Evolutionary conservation across 805 yeast species (phyloP).

Genomic region (Candida sphagnicola): DNA sequence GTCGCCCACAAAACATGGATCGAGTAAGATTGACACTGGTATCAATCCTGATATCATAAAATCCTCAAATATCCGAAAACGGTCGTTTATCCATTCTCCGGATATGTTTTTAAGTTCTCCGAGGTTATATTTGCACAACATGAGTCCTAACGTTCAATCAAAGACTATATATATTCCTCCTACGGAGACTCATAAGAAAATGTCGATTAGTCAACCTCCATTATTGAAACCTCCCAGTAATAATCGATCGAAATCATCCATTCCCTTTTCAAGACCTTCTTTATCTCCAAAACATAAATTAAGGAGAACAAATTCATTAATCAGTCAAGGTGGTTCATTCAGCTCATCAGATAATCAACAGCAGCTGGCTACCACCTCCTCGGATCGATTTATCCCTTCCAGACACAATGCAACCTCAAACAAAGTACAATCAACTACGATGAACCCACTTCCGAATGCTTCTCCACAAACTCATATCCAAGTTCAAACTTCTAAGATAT

Average conservation of each 20-base stretch:
- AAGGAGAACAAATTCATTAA: conserved; percentile 31
- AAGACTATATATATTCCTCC: conserved; percentile 17
- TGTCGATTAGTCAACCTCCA: conserved; percentile 5
- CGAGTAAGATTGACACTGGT: neutral
- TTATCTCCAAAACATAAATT: conserved; percentile 24
- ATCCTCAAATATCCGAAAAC: conserved; percentile 1
- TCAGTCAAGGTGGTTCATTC: conserved; percentile 21
- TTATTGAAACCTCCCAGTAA: conserved; percentile 20
- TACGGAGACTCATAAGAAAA: conserved; percentile 1
- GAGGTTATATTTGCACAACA: conserved; percentile 25
- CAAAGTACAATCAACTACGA: conserved; percentile 28
- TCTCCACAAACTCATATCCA: conserved; percentile 54
- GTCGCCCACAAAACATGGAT: neutral
- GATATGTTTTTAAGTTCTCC: conserved; percentile 8
- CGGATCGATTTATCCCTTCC: conserved; percentile 43
- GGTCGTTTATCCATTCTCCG: conserved; percentile 1
- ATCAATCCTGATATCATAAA: conserved; percentile 2
- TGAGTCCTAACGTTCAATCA: conserved; percentile 34
- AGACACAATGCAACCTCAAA: conserved; percentile 37
- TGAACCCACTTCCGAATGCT: conserved; percentile 40
- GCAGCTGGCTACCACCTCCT: conserved; percentile 18
- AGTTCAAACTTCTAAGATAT: conserved; percentile 52
- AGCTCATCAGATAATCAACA: conserved; percentile 24
- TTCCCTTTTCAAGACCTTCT: conserved; percentile 13
- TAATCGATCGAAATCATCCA: conserved; percentile 24